These are phyloP conservation scores for Haplosporangium sp. DNA, from an alignment of 371 early-diverging fungal species.

Conservation along the genomic window DNA sequence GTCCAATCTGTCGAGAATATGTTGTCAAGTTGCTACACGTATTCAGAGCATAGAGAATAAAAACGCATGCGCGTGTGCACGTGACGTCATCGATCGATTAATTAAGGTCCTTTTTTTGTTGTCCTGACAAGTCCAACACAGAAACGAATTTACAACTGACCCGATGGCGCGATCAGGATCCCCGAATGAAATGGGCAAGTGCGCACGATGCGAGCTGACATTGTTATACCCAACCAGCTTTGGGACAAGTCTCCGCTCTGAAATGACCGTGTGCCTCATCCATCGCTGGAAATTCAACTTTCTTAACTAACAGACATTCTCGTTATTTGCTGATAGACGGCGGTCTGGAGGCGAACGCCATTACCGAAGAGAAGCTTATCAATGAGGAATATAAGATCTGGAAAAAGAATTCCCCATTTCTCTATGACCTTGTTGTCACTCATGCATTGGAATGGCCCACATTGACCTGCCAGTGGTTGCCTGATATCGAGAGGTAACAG, in stretches of 20 bases:
- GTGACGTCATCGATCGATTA: not conserved
- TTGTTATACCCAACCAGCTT: not conserved
- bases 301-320: not conserved
- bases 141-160: conserved; percentile 12
- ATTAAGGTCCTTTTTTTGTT: conserved; percentile 4
- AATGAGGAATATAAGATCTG: conserved; percentile 98
- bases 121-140: conserved; percentile 2
- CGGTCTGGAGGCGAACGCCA: conserved; percentile 55
- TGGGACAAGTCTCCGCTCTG: too few relatives aligned
- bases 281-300: not conserved
- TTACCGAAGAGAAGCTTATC: conserved; percentile 83
- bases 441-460: conserved; percentile 99
- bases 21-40: conserved; percentile 47
- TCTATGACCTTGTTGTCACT: conserved; percentile 97
- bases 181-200: conserved; percentile 56
- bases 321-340: conserved; percentile 30
- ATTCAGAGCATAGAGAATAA: conserved; percentile 24
- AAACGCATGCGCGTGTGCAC: not conserved
- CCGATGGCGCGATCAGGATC: conserved; percentile 57
- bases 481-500: conserved; percentile 86
- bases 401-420: conserved; percentile 99
- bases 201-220: not conserved
- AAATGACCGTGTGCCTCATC: too few relatives aligned
- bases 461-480: conserved; percentile 98
- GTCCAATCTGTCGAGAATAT: conserved; percentile 52